Base-by-base conservation (phyloP, 768 basidiomycete genomes). In the Collybiopsis confluens region DNA sequence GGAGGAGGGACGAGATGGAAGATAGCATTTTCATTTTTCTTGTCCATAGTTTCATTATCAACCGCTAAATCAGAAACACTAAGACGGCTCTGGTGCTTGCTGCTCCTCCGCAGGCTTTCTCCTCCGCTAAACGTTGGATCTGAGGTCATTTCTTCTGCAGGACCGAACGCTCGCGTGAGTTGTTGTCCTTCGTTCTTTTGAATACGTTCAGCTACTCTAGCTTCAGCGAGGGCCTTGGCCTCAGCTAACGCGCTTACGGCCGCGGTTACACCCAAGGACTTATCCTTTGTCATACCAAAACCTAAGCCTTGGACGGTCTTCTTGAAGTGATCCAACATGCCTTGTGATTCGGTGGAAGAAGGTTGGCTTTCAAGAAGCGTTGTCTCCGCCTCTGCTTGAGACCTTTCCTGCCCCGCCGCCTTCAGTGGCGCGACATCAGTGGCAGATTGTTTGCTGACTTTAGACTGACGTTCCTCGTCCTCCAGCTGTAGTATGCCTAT, bases 231-330 rank as follows among this genome's bases (percentile, higher is more conserved):
- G 56, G 84, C 70, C 68, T 81, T 64, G 63, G 80, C 88, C 67
- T 88, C 84, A 10, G 86, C 87, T 8, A 90, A 75, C 20, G 82
- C 84, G 28, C 62, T 73, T 6, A 74, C 80, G 3, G 77, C 79
- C 20, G 79, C 77, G 40, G 68, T 70, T 10, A 77, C 78, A 46
- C 85, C 84, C 8, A 86, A 63, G 35, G 88, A 86, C 61, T 83
- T 88, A 49, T 78, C 77, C 63, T 75, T 71, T 47, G 77, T 77
- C 62, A 82, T 88, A 27, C 78, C 77, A 42, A 74, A 62, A 16
- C 85, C 85, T 26, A 86, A 71, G 15, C 76, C 85, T 64, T 87
- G 83, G 0, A 90, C 81, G 1, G 83, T 88, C 62, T 80, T 83
- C 70, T 87, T 91, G 46, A 92, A 73, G 16, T 77, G 72, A 60